Conservation (phyloP, 495 filamentous ascomycete genomes). For the Penicillium roqueforti region DNA sequence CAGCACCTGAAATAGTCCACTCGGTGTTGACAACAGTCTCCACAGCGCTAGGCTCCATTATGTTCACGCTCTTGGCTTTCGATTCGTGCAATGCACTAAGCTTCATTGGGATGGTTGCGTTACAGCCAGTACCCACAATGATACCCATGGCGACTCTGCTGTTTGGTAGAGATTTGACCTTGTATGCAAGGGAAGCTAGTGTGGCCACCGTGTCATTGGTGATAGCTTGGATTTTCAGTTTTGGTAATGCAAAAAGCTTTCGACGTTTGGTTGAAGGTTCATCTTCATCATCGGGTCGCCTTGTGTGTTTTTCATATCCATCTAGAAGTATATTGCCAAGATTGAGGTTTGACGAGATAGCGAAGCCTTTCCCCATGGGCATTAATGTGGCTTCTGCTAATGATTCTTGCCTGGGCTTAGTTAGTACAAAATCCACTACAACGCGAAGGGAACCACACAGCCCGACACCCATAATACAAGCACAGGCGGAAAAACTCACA, state of each 20-base stretch:
- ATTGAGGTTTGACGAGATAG: slow-evolving; percentile 67
- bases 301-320: slow-evolving; percentile 62
- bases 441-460: too few species aligned
- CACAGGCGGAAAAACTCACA: slow-evolving; percentile 43
- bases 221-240: slow-evolving; percentile 68
- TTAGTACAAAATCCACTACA: slow-evolving; percentile 12
- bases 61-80: slow-evolving; percentile 49
- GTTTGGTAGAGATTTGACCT: slow-evolving; percentile 56
- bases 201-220: slow-evolving; percentile 81
- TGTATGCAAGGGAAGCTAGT: slow-evolving; percentile 69
- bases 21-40: slow-evolving; percentile 80
- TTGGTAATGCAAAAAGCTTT: slow-evolving; percentile 53
- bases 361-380: slow-evolving; percentile 87
- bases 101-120: slow-evolving; percentile 73
- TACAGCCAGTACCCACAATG: slow-evolving; percentile 79
- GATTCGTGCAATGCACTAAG: slow-evolving; percentile 57
- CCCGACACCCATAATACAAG: too few species aligned
- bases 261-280: slow-evolving; percentile 44
- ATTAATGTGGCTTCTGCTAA: slow-evolving; percentile 73
- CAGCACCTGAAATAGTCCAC: slow-evolving; percentile 75
- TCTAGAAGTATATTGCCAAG: slow-evolving; percentile 62
- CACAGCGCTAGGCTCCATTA: slow-evolving; percentile 42
- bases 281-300: slow-evolving; percentile 41
- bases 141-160: slow-evolving; percentile 74
- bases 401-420: slow-evolving; percentile 58